A percentile compares a stretch with the other conserved stretches of the same genome.
Evolutionary conservation across 305 asterid genomes (phyloP).

Genomic region (Withania somnifera): DNA sequence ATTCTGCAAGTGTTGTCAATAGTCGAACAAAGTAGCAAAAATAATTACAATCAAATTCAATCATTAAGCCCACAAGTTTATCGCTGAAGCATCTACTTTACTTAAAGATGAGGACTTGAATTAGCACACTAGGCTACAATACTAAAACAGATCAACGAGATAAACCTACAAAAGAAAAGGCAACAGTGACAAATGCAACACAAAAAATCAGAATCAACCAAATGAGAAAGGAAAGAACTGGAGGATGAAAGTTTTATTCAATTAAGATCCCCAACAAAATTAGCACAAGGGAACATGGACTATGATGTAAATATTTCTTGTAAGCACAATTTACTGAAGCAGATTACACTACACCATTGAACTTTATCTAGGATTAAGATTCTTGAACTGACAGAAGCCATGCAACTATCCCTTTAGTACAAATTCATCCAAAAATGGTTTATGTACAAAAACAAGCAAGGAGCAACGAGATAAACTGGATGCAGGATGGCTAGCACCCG

Average conservation of each 20-base stretch:
- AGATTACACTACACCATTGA: background rate
- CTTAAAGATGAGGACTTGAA: background rate
- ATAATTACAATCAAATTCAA: background rate
- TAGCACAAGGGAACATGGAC: background rate
- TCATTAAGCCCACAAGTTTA: background rate
- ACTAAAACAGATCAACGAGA: background rate
- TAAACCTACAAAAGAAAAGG: background rate
- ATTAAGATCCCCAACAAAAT: background rate
- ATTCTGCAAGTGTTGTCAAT: slow-evolving; percentile 6
- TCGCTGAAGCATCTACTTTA: background rate
- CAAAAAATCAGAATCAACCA: background rate
- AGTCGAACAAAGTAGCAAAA: background rate
- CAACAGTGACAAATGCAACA: background rate
- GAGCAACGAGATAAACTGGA: background rate
- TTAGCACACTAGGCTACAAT: background rate
- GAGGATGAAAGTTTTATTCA: background rate
- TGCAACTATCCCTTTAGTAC: background rate
- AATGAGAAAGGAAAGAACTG: background rate
- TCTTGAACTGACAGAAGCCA: background rate
- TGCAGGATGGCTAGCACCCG: background rate
- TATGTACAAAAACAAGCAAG: background rate
- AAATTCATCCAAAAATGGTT: background rate
- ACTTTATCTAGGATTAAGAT: background rate
- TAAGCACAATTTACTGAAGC: background rate
- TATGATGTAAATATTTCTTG: background rate